phyloP scores from a whole-genome alignment of 805 yeast species.

The Hanseniaspora nectarophila region DNA sequence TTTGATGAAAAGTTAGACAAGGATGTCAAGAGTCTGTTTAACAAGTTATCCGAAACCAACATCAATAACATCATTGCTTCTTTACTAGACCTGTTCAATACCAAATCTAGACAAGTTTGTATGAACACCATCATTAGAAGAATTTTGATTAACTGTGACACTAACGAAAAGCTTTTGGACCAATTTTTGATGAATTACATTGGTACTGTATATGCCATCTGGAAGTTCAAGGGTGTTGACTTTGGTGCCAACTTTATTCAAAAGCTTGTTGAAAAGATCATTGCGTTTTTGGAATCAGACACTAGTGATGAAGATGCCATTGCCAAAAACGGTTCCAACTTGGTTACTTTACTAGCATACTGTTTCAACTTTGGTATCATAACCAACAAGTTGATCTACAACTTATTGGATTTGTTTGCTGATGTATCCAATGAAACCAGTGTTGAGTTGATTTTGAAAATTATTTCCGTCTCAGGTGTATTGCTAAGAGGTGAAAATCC shows the following conservation, averaged over 20 bases:
- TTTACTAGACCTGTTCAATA: slow-evolving; percentile 48
- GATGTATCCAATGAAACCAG: slow-evolving; percentile 51
- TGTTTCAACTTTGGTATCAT: slow-evolving; percentile 68
- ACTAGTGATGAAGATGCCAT: slow-evolving; percentile 16
- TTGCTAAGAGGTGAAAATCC: slow-evolving; percentile 89
- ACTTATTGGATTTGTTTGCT: slow-evolving; percentile 47
- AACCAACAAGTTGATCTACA: slow-evolving; percentile 64
- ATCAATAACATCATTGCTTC: slow-evolving; percentile 57
- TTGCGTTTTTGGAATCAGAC: slow-evolving; percentile 19
- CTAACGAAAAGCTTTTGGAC: slow-evolving; percentile 59
- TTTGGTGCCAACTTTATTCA: slow-evolving; percentile 84
- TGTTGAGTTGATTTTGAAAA: slow-evolving; percentile 63
- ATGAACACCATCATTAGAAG: slow-evolving; percentile 55
- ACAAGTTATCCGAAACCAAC: slow-evolving; percentile 82
- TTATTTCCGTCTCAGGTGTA: slow-evolving; percentile 66
- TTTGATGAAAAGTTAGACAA: slow-evolving; percentile 23
- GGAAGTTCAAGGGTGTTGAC: slow-evolving; percentile 69
- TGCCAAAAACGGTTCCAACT: slow-evolving; percentile 47
- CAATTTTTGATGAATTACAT: slow-evolving; percentile 71
- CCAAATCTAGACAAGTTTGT: slow-evolving; percentile 68
- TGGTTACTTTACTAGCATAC: slow-evolving; percentile 62
- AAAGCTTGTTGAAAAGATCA: slow-evolving; percentile 59
- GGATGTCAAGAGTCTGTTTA: slow-evolving; percentile 69
- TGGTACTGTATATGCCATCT: slow-evolving; percentile 60
- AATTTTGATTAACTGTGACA: slow-evolving; percentile 51